Conservation (phyloP, 768 basidiomycete species). For the Boletellus ananiceps region DNA sequence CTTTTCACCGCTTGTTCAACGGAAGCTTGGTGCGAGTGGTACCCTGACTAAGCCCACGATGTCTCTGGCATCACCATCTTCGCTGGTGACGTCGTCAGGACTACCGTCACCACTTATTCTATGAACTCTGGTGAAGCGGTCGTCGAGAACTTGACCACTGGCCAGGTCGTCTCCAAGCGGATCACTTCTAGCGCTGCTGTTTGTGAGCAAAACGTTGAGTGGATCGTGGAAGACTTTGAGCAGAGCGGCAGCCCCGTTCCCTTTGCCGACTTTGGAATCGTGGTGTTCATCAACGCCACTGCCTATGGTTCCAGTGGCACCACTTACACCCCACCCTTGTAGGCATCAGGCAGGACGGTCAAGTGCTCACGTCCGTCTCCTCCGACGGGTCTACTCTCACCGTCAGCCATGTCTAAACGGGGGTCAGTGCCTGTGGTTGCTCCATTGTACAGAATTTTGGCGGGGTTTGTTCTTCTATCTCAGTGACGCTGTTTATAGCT, state of each 20-base stretch:
- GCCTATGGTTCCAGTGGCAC: conserved; percentile 5
- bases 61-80: conserved; percentile 14
- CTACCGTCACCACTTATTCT: conserved; percentile 15
- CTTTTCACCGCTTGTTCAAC: background rate
- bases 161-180: background rate
- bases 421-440: background rate
- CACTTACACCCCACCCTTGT: conserved; percentile 6
- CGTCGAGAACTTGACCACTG: conserved; percentile 20
- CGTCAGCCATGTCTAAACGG: conserved; percentile 7
- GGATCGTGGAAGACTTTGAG: conserved; percentile 23
- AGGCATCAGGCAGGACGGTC: conserved; percentile 8
- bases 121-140: conserved; percentile 15
- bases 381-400: background rate
- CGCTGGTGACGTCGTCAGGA: conserved; percentile 15
- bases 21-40: conserved; percentile 24
- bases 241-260: conserved; percentile 1
- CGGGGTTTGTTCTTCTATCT: background rate
- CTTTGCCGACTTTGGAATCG: conserved; percentile 19
- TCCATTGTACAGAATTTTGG: no score
- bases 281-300: conserved; percentile 11
- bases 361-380: conserved; percentile 12
- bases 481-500: background rate
- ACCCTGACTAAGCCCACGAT: conserved; percentile 11
- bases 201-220: conserved; percentile 18
- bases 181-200: conserved; percentile 15